Base-by-base conservation (phyloP, 192 early-diverging fungal genomes). In the Anaeromyces robustus region DNA sequence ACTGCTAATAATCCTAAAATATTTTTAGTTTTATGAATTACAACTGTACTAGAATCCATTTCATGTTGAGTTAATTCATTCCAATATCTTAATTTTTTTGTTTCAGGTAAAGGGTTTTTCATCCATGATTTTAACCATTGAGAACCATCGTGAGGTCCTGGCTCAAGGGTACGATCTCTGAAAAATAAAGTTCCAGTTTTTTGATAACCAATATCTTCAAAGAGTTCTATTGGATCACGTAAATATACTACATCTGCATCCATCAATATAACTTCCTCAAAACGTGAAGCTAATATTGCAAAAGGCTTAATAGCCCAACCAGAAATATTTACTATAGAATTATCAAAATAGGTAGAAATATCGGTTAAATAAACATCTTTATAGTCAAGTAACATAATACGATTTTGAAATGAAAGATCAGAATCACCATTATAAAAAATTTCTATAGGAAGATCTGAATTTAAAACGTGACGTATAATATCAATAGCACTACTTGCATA, bases 221-320 rank as follows among this genome's bases (percentile, higher is more conserved):
- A 91, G 26, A 92, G 77, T 5, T 81, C 81, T 29, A 83, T 87
- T 0, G 93, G 93, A 80, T 86, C 82, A 77, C 89, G 86, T 32
- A 94, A 78, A 52, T 92, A 92, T 30, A 90, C 83, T 4, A 89
- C 92, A 81, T 94, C 92, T 12, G 93, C 87, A 83, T 94, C 93
- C 78, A 93, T 86, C 78, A 94, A 82, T 52, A 94, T 90, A 19
- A 87, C 86, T 29, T 93, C 86, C 30, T 83, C 80, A 86, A 92
- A 94, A 30, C 80, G 85, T 6, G 88, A 87, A 0, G 90, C 90
- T 26, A 94, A 77, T 39, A 94, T 79, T 0, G 92, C 88, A 87
- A 87, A 93, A 0, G 93, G 89, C 80, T 94, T 94, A 77, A 92
- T 85, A 6, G 89, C 84, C 92, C 92, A 93, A 22, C 92, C 91